A percentile compares a stretch with the other conserved stretches of the same genome.
phyloP scores from a whole-genome alignment of 106 monocot genomes.

The Agapanthus africanus region DNA sequence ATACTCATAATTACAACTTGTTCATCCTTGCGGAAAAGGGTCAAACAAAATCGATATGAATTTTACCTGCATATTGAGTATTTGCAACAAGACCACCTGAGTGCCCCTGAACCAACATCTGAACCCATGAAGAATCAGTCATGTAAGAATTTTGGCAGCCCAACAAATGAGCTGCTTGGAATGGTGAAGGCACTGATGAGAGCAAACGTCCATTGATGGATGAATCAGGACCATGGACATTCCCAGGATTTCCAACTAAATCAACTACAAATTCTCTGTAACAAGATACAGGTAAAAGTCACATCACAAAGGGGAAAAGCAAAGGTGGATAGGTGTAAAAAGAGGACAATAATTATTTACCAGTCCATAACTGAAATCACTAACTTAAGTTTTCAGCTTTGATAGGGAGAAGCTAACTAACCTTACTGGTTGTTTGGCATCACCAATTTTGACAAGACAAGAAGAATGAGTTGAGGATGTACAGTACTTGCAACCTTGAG shows the following conservation, averaged over 20 bases:
- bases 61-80: constrained; percentile 26
- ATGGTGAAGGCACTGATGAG: constrained; percentile 64
- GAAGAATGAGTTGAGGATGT: constrained; percentile 46
- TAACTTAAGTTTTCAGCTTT: neutral
- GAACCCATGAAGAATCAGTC: constrained; percentile 16
- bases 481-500: constrained; percentile 75
- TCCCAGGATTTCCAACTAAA: constrained; percentile 56
- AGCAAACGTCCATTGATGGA: constrained; percentile 62
- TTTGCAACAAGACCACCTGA: constrained; percentile 13
- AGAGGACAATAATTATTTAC: too few relatives aligned
- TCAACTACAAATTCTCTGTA: constrained; percentile 66
- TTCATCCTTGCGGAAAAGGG: neutral
- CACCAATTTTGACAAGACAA: constrained; percentile 63
- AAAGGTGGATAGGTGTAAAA: too few relatives aligned
- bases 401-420: constrained; percentile 8
- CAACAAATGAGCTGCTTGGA: constrained; percentile 33
- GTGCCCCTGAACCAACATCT: constrained; percentile 10
- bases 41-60: neutral
- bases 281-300: neutral
- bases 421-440: constrained; percentile 28
- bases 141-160: constrained; percentile 19
- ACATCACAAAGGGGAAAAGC: neutral
- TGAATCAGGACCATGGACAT: constrained; percentile 45
- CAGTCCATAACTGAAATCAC: neutral
- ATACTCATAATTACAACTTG: neutral